Evolutionary conservation across 306 rosid genomes (phyloP), one percentile per base, ranked within the genome.

Genomic region (Inga oerstediana): DNA sequence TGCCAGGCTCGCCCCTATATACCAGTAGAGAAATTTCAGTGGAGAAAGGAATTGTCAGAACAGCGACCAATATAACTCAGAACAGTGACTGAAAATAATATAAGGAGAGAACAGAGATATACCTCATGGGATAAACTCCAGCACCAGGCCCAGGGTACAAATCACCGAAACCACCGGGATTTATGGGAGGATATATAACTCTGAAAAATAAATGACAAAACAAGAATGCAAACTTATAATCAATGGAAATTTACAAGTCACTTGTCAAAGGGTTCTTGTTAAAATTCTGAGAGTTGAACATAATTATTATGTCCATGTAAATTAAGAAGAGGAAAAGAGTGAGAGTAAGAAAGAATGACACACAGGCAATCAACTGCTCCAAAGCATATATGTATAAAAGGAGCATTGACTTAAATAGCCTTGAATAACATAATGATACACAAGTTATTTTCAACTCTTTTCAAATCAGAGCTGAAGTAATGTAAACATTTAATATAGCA

Each of bases 81-180:
- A 58, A 58, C 3, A 0, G 27, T 58, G 64, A 58, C 10, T 17
- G 10, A 75, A 72, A 46, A 46, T 75, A 52, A 52, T 5, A 75
- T 34, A 32, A 15, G 80, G 43, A 56, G 9, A 7, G 34, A 32
- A 2, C 3, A 32, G 34, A 32, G 7, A 49, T 11, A 84, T 72
- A 77, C 95, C 95, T 84, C 51, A 81, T 39, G 9, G 92, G 92
- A 69, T 83, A 85, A 81, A 90, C 85, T 74, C 92, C 96, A 76
- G 96, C 96, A 20, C 86, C 90, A 69, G 93, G 92, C 34, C 93
- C 92, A 49, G 96, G 96, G 52, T 59, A 79, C 41, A 88, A 80
- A 84, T 90, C 92, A 68, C 87, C 77, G 61, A 86, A 86, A 51
- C 91, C 90, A 84, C 30, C 1, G 20, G 91, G 90, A 84, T 61